Evolutionary conservation across 1,139 yeast genomes (phyloP), one percentile per base, ranked within the genome.

Genomic region (Pichia sp.): DNA sequence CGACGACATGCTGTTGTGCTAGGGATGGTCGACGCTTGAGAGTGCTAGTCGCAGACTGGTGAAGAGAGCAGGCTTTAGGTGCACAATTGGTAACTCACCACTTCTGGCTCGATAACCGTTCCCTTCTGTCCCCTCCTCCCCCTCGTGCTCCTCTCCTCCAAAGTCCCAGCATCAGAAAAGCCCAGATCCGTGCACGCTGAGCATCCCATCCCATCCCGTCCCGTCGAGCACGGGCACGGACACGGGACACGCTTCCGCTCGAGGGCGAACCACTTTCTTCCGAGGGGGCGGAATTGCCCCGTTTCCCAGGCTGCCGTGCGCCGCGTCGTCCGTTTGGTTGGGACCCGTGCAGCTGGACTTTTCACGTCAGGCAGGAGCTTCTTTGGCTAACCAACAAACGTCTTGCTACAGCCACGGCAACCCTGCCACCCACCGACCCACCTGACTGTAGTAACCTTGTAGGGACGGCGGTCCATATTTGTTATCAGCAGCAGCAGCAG

Each of bases 1-100:
- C 15, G 54, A 49, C n/a, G 57, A 54, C 57, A 54, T 54, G 41
- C 13, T n/a, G 7, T 19, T 23, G 26, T 23, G 26, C 26, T 23
- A 23, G 26, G 26, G 26, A 23, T 23, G 26, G 26, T 23, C 26
- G 26, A 23, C 26, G 26, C 26, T n/a, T 23, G 26, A 23, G 26
- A 23, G 30, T 36, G 41, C 41, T 13, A n/a, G 7, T 6, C 16
- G 41, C 16, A 6, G 41, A 15, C 41, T n/a, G n/a, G n/a, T 6
- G 16, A 36, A 7, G n/a, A 36, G 8, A 11, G 41, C 41, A 36
- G 41, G n/a, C 16, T 10, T 15, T 36, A 13, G 41, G 41, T 36
- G 41, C 16, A 11, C 41, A 36, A 36, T 36, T n/a, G 41, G 13
- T 15, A 13, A 11, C n/a, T 36, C 16, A n/a, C 16, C 16, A n/a